Percentiles rank a stretch among this genome's conserved stretches.
These are phyloP conservation scores for Spergularia bocconei DNA, from an alignment of 148 eudicot genomes.

Conservation along the genomic window DNA sequence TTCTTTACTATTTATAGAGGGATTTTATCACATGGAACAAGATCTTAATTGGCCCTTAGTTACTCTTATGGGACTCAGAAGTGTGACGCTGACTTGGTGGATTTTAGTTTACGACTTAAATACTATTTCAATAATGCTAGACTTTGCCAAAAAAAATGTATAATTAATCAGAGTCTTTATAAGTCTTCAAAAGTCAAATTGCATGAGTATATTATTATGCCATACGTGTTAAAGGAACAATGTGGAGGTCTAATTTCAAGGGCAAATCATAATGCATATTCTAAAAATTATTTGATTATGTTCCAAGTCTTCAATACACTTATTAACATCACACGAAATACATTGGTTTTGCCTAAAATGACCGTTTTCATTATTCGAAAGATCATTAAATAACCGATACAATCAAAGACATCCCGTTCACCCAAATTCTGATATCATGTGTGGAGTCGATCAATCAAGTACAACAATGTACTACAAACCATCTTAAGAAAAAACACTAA, in stretches of 20 bases:
- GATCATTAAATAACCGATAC: too few species aligned
- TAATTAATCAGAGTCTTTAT: constrained; percentile 4
- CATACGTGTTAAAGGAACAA: neutral
- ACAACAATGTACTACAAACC: too few species aligned
- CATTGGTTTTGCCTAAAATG: too few species aligned
- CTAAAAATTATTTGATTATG: neutral
- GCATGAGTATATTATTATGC: neutral
- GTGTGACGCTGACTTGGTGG: constrained; percentile 24
- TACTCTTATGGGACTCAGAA: constrained; percentile 9
- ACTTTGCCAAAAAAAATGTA: neutral
- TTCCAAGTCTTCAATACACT: neutral
- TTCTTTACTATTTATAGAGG: neutral
- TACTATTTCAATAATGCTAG: neutral
- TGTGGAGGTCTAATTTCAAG: neutral
- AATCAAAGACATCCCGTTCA: too few species aligned
- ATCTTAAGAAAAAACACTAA: too few species aligned
- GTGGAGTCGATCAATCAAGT: too few species aligned
- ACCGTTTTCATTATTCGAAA: too few species aligned
- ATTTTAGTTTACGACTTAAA: neutral
- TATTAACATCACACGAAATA: too few species aligned
- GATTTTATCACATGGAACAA: constrained; percentile 25
- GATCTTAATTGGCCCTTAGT: constrained; percentile 19
- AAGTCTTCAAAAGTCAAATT: constrained; percentile 13
- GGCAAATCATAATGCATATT: neutral
- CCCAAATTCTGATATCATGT: too few species aligned